Conservation (phyloP, 148 eudicot genomes). For the Fagopyrum esculentum region DNA sequence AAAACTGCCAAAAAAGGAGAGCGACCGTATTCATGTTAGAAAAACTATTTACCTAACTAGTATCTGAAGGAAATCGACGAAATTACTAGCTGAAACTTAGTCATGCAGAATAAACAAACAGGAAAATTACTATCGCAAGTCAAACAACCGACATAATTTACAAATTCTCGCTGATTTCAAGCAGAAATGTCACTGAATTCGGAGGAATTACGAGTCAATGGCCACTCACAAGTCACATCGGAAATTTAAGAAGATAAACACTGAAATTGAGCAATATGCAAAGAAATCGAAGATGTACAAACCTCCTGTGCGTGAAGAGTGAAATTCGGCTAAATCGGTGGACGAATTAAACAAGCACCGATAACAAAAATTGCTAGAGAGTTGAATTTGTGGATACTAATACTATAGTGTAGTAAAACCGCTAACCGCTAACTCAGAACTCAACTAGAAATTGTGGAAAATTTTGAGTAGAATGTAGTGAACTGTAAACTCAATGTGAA, state of each 20-base stretch:
- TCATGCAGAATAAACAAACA: neutral
- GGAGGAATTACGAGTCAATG: neutral
- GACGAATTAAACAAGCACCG: neutral
- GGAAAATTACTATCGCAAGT: neutral
- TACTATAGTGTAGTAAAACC: neutral
- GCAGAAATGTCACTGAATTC: neutral
- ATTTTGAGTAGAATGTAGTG: neutral
- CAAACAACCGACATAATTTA: neutral
- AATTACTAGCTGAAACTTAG: neutral
- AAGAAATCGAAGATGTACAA: constrained; percentile 3
- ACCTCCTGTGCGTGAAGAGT: neutral
- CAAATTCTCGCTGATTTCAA: neutral
- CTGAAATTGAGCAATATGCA: neutral
- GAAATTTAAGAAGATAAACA: neutral
- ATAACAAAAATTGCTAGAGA: neutral
- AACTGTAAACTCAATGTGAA: neutral
- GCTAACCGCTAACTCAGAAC: neutral
- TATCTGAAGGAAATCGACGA: neutral
- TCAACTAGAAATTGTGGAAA: neutral
- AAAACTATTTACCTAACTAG: neutral
- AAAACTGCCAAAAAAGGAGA: neutral
- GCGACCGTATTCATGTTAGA: neutral
- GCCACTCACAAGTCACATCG: neutral
- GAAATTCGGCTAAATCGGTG: neutral
- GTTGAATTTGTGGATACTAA: neutral